phyloP scores from a whole-genome alignment of 257 asterid genomes.

The Solanum chaucha region DNA sequence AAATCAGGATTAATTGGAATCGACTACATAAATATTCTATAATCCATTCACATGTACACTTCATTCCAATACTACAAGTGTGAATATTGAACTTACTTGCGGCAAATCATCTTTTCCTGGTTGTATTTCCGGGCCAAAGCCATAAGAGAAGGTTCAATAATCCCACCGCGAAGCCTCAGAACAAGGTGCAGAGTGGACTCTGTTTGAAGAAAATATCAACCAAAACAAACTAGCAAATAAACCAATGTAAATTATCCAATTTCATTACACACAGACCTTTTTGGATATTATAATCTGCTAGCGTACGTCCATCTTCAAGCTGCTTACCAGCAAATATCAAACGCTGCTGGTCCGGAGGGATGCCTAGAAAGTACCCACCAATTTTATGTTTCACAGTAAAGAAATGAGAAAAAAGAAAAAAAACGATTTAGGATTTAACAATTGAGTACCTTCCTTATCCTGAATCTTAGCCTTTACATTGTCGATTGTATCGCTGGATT shows the following conservation, averaged over 20 bases:
- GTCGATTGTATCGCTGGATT: not conserved
- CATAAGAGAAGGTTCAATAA: not conserved
- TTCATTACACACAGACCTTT: not conserved
- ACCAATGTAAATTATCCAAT: not conserved
- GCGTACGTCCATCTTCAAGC: not conserved
- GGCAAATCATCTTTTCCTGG: not conserved
- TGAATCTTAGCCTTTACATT: not conserved
- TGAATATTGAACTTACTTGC: not conserved
- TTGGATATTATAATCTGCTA: slow-evolving; percentile 1
- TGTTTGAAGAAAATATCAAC: not conserved
- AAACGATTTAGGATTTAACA: not conserved
- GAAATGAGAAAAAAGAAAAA: not conserved
- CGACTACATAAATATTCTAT: not conserved
- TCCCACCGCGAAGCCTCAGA: not conserved
- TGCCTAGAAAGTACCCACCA: not conserved
- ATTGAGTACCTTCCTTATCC: not conserved
- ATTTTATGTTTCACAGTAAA: not conserved
- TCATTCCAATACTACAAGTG: not conserved
- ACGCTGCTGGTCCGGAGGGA: not conserved
- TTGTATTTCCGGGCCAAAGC: not conserved
- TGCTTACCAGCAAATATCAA: not conserved
- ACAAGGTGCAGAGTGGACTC: not conserved
- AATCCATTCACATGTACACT: not conserved
- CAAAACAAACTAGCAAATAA: not conserved
- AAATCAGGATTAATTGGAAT: not conserved